A percentile compares a stretch with the other conserved stretches of the same genome.
These are phyloP conservation scores for Globisporangium cederbergense DNA, from an alignment of 352 stramenopile genomes.

Conservation along the genomic window DNA sequence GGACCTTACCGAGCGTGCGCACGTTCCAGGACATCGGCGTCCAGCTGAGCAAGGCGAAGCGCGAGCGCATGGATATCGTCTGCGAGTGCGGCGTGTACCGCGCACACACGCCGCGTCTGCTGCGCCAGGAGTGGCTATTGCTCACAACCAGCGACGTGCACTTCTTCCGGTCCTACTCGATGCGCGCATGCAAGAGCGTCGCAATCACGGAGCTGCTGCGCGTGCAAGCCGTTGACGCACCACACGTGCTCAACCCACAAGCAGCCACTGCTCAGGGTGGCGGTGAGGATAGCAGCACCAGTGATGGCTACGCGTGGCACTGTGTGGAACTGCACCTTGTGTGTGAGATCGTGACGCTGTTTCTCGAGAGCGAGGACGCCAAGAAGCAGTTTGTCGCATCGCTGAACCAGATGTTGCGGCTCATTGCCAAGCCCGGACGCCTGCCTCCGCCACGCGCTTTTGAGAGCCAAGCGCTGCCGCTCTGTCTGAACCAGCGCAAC, in stretches of 20 bases:
- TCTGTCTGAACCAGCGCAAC: slow-evolving; percentile 59
- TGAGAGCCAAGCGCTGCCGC: slow-evolving; percentile 29
- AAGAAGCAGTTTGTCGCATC: slow-evolving; percentile 29
- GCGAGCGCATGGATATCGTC: slow-evolving; percentile 56
- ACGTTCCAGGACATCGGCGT: slow-evolving; percentile 60
- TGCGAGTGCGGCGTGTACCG: slow-evolving; percentile 60
- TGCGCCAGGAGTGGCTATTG: slow-evolving; percentile 76
- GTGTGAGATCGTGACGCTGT: slow-evolving; percentile 52
- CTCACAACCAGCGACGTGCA: slow-evolving; percentile 51
- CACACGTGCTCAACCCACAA: slow-evolving; percentile 24
- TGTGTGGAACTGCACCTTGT: slow-evolving; percentile 56
- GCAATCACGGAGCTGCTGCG: slow-evolving; percentile 44
- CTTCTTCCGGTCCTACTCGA: slow-evolving; percentile 67
- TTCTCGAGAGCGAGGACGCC: slow-evolving; percentile 38
- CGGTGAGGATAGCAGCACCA: not conserved
- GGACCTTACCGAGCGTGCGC: slow-evolving; percentile 32
- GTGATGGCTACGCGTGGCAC: slow-evolving; percentile 34
- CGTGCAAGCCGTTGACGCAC: slow-evolving; percentile 30
- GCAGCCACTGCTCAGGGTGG: not conserved
- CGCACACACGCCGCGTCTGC: slow-evolving; percentile 36
- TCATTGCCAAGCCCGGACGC: slow-evolving; percentile 8
- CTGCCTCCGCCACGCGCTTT: slow-evolving; percentile 18
- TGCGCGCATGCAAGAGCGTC: slow-evolving; percentile 37
- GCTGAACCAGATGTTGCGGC: slow-evolving; percentile 27
- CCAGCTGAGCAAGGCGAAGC: slow-evolving; percentile 44